Conservation (phyloP, 1,284 basidiomycete genomes). For the Fomitopsis pinicola region DNA sequence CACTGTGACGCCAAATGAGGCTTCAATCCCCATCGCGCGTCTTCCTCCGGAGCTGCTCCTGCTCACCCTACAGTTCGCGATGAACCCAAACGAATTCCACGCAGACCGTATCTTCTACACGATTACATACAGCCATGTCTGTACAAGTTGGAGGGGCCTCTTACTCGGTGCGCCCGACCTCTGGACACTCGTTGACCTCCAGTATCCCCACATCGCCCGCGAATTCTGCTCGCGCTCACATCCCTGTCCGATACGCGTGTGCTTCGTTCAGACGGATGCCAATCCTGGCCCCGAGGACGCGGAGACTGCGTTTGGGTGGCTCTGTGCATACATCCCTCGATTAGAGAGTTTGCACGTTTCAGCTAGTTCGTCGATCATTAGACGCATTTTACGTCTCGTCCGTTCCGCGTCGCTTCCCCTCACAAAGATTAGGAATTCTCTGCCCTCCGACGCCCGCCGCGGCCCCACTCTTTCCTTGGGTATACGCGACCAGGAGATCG, state of each 20-base stretch:
- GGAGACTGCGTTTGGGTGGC: not conserved
- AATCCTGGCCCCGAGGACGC: not conserved
- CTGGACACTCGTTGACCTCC: slow-evolving; percentile 5
- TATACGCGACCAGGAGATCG: not conserved
- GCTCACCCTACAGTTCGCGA: not conserved
- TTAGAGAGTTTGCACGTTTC: slow-evolving; percentile 1
- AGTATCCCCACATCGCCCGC: not conserved
- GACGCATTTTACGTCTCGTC: not conserved
- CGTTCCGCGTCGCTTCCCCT: not conserved
- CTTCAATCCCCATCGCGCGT: not conserved
- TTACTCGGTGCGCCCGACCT: not conserved
- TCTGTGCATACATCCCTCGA: not conserved
- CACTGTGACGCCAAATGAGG: not conserved
- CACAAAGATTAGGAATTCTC: not conserved
- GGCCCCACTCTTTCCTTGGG: not conserved
- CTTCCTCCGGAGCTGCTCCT: slow-evolving; percentile 3
- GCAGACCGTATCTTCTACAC: not conserved
- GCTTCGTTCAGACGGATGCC: not conserved
- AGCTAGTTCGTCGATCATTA: not conserved
- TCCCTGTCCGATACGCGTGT: not conserved
- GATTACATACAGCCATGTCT: slow-evolving; percentile 3
- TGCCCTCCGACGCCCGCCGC: not conserved
- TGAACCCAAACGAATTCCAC: not conserved
- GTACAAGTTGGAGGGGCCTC: not conserved
- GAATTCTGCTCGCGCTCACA: slow-evolving; percentile 5